These are phyloP conservation scores for Hydnum rufescens DNA, from an alignment of 768 basidiomycete genomes.

Conservation along the genomic window DNA sequence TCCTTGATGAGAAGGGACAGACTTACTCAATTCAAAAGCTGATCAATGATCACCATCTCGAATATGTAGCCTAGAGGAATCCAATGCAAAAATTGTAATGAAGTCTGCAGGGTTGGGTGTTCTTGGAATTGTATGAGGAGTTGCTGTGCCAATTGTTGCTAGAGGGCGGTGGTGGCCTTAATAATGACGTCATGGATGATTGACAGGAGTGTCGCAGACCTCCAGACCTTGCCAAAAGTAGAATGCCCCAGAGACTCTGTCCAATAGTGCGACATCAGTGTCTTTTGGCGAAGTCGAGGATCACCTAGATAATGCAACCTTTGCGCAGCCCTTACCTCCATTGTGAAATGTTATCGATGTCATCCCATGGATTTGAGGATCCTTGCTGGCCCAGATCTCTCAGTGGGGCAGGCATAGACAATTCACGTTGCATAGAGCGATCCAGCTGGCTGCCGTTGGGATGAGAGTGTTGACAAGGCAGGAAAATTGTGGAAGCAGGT, in stretches of 20 bases:
- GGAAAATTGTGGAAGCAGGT: too few species aligned
- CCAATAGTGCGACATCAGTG: conserved; percentile 82
- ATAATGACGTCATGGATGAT: conserved; percentile 3
- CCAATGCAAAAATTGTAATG: conserved; percentile 94
- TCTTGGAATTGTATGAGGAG: conserved; percentile 93
- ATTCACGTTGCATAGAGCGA: too few species aligned
- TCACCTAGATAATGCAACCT: too few species aligned
- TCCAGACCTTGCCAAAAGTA: conserved; percentile 72
- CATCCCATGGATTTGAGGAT: too few species aligned
- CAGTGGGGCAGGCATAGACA: too few species aligned
- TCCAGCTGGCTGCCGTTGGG: too few species aligned
- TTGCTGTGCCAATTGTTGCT: conserved; percentile 94
- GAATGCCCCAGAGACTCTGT: conserved; percentile 83
- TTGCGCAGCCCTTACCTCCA: too few species aligned
- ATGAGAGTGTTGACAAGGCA: too few species aligned
- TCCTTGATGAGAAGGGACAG: conserved; percentile 8
- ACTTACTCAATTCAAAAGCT: conserved; percentile 74
- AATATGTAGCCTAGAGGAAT: conserved; percentile 98
- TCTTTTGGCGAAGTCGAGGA: conserved; percentile 88
- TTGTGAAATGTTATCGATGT: too few species aligned
- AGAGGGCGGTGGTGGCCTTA: too few species aligned
- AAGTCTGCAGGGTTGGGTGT: conserved; percentile 81
- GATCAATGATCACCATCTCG: conserved; percentile 92
- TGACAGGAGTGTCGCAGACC: conserved; percentile 26
- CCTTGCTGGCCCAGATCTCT: too few species aligned